Evolutionary conservation across 768 basidiomycete species (phyloP), one percentile per base, ranked within the genome.

Genomic region (Cystofilobasidium capitatum): DNA sequence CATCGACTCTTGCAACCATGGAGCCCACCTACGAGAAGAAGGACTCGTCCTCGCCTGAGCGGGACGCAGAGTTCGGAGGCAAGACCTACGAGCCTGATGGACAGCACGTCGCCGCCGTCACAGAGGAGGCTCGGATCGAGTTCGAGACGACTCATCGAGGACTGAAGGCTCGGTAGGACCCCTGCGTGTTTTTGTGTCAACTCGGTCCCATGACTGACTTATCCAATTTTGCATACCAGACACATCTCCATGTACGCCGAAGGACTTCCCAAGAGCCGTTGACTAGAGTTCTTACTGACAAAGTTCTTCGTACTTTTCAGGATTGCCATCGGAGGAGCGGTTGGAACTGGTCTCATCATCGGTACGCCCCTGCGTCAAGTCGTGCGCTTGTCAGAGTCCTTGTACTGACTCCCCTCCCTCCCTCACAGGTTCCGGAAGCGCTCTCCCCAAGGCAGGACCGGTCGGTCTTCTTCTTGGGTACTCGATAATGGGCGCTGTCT

Each of bases 331-430:
- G 64, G 64, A 70, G 55, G 76, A 49, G 81, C 82, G n/a, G 77
- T 82, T 7, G 82, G 83, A 17, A 83, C 83, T 29, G 82, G 83
- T 59, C 76, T 84, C 22, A 81, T 83, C 71, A 84, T 85, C 17
- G 81, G 82, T 29, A 35, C 7, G 9, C 26, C 26, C 16, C 17
- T 31, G 55, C 55, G 54, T 14, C 35, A 24, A 29, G 54, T 24
- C 9, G 10, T 17, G 49, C n/a, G 9, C 12, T 10, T 51, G 10
- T 51, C 13, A 8, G 10, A 13, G 8, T 58, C n/a, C 24, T 58
- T 9, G 55, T 58, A 20, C 39, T 60, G 16, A 17, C 7, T 40
- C 35, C 35, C 35, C 45, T 26, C 35, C 33, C 8, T 17, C 8
- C n/a, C 26, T 3, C 24, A 6, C 40, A 10, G 24, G 40, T 26